Percentiles rank a stretch among this genome's conserved stretches.
Evolutionary conservation across 495 filamentous ascomycete species (phyloP).

Genomic region (Lasiosphaeriaceae sp.): DNA sequence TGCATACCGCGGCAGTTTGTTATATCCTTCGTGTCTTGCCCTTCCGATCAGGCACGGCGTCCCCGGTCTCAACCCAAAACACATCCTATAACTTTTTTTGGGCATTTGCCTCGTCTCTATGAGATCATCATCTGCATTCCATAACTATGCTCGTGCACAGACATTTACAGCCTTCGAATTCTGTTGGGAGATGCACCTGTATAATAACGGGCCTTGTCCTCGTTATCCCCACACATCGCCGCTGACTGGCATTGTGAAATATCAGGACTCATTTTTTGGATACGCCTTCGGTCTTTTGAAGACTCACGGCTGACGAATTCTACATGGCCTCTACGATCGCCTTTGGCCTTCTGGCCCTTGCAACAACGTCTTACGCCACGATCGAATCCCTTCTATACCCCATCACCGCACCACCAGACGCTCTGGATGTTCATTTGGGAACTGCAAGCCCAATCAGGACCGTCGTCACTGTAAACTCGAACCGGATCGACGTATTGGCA

Average conservation of each 20-base stretch:
- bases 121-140: too few species aligned
- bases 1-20: too few species aligned
- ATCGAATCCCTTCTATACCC: background rate
- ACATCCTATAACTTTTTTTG: too few species aligned
- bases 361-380: background rate
- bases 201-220: background rate
- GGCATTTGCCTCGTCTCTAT: too few species aligned
- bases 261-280: background rate
- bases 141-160: background rate
- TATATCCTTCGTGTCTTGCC: too few species aligned
- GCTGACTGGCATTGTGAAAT: background rate
- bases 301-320: background rate
- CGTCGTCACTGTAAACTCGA: constrained; percentile 14
- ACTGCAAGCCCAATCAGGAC: constrained; percentile 10
- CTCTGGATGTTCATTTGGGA: background rate
- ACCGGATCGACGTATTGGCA: constrained; percentile 16
- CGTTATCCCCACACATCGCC: background rate
- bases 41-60: too few species aligned
- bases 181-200: background rate
- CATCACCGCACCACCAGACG: background rate
- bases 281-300: too few species aligned
- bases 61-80: too few species aligned
- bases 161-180: background rate
- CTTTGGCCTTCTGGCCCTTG: background rate
- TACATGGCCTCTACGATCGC: background rate